A percentile compares a stretch with the other conserved stretches of the same genome.
Conservation (phyloP, 192 early-diverging fungal species). For the Mortierella antarctica region DNA sequence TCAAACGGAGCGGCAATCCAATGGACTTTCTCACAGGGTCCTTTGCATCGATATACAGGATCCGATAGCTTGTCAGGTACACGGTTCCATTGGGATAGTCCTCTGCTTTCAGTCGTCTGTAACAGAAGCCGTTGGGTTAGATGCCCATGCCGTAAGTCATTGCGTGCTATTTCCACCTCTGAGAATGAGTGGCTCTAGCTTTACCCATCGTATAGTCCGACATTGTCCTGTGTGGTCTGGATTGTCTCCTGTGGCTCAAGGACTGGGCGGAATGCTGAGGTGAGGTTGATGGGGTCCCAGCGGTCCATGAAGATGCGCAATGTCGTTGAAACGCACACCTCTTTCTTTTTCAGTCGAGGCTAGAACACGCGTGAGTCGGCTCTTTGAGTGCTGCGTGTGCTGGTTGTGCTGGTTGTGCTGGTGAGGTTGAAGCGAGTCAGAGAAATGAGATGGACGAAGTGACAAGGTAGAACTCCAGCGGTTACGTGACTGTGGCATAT, state of each 20-base stretch:
- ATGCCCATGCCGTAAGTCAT: background rate
- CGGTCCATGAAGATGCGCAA: constrained; percentile 47
- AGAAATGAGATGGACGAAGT: background rate
- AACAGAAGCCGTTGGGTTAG: background rate
- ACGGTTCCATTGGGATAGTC: constrained; percentile 79
- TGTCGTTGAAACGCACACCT: too few species aligned
- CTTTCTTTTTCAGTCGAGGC: background rate
- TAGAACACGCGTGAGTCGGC: background rate
- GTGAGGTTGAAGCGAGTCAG: background rate
- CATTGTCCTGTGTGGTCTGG: constrained; percentile 66
- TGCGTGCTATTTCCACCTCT: background rate
- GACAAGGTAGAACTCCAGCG: too few species aligned
- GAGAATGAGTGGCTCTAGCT: background rate
- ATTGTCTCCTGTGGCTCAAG: constrained; percentile 64
- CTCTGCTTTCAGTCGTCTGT: constrained; percentile 67
- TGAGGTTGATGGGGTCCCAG: constrained; percentile 56
- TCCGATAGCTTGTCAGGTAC: constrained; percentile 78
- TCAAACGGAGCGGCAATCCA: constrained; percentile 58
- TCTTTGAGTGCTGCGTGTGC: background rate
- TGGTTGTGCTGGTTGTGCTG: background rate
- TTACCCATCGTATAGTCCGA: constrained; percentile 81
- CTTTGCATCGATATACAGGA: constrained; percentile 84
- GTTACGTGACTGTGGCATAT: too few species aligned
- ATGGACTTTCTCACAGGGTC: constrained; percentile 66
- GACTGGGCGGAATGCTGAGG: constrained; percentile 64